Conservation (phyloP, 1,139 yeast genomes). For the Hyphopichia wangnamkhiaoensis region DNA sequence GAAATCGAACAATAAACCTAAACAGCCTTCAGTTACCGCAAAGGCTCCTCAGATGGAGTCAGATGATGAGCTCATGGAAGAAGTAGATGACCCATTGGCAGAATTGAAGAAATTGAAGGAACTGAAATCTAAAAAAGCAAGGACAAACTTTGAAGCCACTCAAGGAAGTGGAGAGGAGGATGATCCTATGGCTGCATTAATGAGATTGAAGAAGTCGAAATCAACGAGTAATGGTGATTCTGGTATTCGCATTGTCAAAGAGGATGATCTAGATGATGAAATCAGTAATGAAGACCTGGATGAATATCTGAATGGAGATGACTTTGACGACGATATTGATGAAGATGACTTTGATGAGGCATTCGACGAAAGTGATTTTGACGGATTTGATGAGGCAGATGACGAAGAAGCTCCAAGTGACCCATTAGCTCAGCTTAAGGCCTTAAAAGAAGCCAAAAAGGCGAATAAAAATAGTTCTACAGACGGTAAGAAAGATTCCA, state of each 20-base stretch:
- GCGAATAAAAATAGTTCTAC: constrained; percentile 3
- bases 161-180: constrained; percentile 17
- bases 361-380: constrained; percentile 17
- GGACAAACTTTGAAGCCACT: constrained; percentile 8
- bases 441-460: constrained; percentile 35
- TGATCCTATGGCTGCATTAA: constrained; percentile 26
- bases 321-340: constrained; percentile 14
- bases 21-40: too few species aligned
- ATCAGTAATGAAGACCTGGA: constrained; percentile 14
- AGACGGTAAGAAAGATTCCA: neutral
- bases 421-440: constrained; percentile 47
- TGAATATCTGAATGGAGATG: constrained; percentile 8
- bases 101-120: constrained; percentile 7
- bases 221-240: constrained; percentile 5
- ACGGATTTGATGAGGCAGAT: constrained; percentile 16
- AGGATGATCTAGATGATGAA: constrained; percentile 30
- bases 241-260: constrained; percentile 24
- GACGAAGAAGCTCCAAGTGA: constrained; percentile 18
- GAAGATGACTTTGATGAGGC: constrained; percentile 14
- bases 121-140: constrained; percentile 5
- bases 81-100: neutral
- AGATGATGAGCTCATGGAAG: neutral
- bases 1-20: constrained; percentile 9
- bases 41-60: neutral
- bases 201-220: constrained; percentile 20